These are phyloP conservation scores for Tetradesmus obliquus DNA, from an alignment of 139 green algal species.

Conservation along the genomic window DNA sequence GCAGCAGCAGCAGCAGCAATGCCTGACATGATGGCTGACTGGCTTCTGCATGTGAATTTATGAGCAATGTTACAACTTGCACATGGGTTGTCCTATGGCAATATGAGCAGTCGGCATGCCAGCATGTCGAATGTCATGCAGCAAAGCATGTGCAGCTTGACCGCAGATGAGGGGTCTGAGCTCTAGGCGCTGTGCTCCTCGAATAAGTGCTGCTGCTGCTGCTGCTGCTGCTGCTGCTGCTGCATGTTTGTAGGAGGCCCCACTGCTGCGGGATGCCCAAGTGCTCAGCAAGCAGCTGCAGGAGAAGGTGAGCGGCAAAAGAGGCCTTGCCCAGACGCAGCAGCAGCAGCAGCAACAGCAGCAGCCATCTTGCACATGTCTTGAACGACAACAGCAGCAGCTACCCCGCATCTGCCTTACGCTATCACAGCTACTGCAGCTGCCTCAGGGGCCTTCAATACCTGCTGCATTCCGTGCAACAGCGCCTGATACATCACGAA, in stretches of 20 bases:
- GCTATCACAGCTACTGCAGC: too few species aligned
- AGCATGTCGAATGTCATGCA: too few species aligned
- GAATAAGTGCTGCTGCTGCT: not conserved
- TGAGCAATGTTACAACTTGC: not conserved
- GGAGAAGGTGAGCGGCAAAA: not conserved
- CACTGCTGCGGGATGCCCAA: constrained; percentile 4
- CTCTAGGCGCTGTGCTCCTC: too few species aligned
- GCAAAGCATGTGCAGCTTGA: too few species aligned
- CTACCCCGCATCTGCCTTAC: too few species aligned
- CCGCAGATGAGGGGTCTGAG: too few species aligned
- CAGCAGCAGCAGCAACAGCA: not conserved
- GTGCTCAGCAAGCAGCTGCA: constrained; percentile 1
- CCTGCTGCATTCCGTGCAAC: too few species aligned
- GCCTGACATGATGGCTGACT: not conserved
- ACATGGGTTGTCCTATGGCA: not conserved
- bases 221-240: not conserved
- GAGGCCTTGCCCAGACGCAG: too few species aligned
- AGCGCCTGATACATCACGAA: too few species aligned
- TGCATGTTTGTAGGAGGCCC: not conserved
- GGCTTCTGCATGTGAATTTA: not conserved
- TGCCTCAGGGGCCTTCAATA: too few species aligned
- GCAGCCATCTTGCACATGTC: not conserved
- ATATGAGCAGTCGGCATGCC: not conserved
- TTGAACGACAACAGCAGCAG: too few species aligned
- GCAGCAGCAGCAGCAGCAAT: not conserved